Percentiles rank a stretch among this genome's conserved stretches.
These are phyloP conservation scores for Daldinia grandis DNA, from an alignment of 495 filamentous ascomycete species.

Conservation along the genomic window DNA sequence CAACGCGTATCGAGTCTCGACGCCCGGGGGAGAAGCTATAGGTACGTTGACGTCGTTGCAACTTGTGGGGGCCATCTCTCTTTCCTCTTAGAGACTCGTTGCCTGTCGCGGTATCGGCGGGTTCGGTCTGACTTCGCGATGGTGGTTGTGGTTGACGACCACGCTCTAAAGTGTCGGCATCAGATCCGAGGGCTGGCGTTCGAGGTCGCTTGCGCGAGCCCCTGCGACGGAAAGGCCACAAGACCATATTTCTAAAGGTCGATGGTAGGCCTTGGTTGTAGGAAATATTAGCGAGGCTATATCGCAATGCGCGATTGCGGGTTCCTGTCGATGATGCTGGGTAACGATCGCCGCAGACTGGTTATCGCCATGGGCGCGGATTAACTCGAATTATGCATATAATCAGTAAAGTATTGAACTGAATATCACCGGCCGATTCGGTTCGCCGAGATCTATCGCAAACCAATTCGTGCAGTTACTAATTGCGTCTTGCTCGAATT, in stretches of 20 bases:
- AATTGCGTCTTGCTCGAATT: slow-evolving; percentile 20
- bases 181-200: slow-evolving; percentile 49
- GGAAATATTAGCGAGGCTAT: slow-evolving; percentile 39
- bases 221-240: slow-evolving; percentile 82
- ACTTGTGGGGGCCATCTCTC: slow-evolving; percentile 55
- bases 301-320: slow-evolving; percentile 26
- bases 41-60: slow-evolving; percentile 56
- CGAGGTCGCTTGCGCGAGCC: slow-evolving; percentile 59
- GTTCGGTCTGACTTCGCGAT: slow-evolving; percentile 52
- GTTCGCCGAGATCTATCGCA: slow-evolving; percentile 22
- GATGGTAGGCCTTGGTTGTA: slow-evolving; percentile 10
- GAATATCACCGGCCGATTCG: slow-evolving; percentile 7
- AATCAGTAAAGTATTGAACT: slow-evolving; percentile 19
- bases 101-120: slow-evolving; percentile 36
- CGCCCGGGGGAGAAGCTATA: slow-evolving; percentile 65
- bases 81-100: slow-evolving; percentile 31
- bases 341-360: slow-evolving; percentile 38
- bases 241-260: slow-evolving; percentile 64
- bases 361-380: slow-evolving; percentile 48
- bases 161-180: slow-evolving; percentile 40
- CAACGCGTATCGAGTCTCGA: slow-evolving; percentile 55
- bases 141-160: slow-evolving; percentile 42
- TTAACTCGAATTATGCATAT: slow-evolving; percentile 36
- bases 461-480: slow-evolving; percentile 24
- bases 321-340: slow-evolving; percentile 39